Evolutionary conservation across 23 red algal genomes (phyloP).

Genomic region (Gracilariopsis chorda): DNA sequence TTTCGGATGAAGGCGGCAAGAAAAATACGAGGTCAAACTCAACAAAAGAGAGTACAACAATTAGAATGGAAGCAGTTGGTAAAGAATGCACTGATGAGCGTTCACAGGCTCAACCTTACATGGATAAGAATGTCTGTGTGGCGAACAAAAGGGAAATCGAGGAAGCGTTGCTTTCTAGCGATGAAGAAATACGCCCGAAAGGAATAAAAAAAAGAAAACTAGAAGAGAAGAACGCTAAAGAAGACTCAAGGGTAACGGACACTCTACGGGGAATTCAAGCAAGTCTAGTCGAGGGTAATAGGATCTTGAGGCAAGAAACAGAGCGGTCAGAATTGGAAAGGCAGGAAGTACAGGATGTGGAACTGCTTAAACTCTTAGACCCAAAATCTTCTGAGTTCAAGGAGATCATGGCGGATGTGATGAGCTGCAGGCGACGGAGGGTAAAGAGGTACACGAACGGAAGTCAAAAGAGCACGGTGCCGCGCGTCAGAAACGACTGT

Average conservation of each 20-base stretch:
- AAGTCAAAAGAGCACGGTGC: neutral
- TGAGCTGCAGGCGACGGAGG: neutral
- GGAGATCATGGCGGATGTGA: neutral
- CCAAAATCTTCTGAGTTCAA: neutral
- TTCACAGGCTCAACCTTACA: neutral
- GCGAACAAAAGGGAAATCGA: neutral
- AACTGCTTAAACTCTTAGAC: neutral
- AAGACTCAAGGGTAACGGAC: neutral
- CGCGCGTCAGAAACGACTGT: no score
- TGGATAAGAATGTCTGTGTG: neutral
- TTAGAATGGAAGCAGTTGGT: neutral
- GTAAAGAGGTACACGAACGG: neutral
- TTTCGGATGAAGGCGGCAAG: neutral
- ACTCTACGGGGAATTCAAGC: neutral
- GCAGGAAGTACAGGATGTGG: neutral
- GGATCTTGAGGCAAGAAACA: neutral
- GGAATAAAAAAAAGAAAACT: neutral
- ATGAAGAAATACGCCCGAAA: neutral
- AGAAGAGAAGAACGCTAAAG: neutral
- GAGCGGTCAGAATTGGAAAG: neutral
- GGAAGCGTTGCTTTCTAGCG: neutral
- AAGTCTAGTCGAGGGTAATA: neutral
- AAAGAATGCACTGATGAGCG: neutral
- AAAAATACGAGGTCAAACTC: neutral
- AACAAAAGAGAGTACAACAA: neutral